phyloP scores from a whole-genome alignment of 2,329 filamentous ascomycete genomes.

The Cercospora sp. region DNA sequence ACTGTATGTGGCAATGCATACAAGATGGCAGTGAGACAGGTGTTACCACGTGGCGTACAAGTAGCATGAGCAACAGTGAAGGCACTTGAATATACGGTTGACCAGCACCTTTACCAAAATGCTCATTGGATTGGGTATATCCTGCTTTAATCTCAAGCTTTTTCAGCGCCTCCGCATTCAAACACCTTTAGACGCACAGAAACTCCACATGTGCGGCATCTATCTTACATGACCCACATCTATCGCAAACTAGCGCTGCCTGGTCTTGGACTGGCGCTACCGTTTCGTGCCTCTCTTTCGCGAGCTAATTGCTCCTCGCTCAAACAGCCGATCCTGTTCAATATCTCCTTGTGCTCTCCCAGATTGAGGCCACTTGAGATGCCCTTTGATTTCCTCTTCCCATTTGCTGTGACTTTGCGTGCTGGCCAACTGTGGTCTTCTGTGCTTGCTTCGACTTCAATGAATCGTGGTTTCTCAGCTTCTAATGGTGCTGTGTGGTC shows the following conservation, averaged over 20 bases:
- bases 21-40: neutral
- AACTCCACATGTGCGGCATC: neutral
- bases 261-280: slow-evolving; percentile 29
- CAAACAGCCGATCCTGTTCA: slow-evolving; percentile 74
- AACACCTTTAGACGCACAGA: neutral
- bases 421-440: slow-evolving; percentile 55
- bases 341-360: slow-evolving; percentile 76
- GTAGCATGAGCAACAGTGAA: neutral
- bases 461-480: slow-evolving; percentile 35
- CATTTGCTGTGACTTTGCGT: slow-evolving; percentile 34
- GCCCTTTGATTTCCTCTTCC: slow-evolving; percentile 53
- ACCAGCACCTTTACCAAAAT: neutral
- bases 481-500: slow-evolving; percentile 20
- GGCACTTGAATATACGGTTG: neutral
- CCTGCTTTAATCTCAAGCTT: neutral
- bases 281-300: slow-evolving; percentile 36
- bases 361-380: slow-evolving; percentile 51
- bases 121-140: slow-evolving; percentile 2
- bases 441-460: slow-evolving; percentile 73
- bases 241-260: slow-evolving; percentile 17
- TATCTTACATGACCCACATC: slow-evolving; percentile 4
- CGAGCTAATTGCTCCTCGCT: slow-evolving; percentile 40
- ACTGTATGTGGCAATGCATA: neutral
- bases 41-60: neutral
- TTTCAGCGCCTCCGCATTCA: neutral